A percentile compares a stretch with the other conserved stretches of the same genome.
phyloP scores from a whole-genome alignment of 306 rosid species.

The Glycine latifolia region DNA sequence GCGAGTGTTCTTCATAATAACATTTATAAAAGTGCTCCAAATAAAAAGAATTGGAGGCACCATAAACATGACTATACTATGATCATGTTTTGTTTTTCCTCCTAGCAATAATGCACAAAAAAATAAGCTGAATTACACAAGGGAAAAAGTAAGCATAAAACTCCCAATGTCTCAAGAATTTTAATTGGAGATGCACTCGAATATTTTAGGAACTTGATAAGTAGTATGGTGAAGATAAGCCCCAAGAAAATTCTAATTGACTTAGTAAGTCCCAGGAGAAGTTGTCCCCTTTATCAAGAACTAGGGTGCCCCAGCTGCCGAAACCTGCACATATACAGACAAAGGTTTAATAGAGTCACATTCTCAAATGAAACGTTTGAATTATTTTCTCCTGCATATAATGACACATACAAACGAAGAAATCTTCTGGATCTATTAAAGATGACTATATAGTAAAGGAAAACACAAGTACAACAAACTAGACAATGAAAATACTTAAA shows the following conservation, averaged over 20 bases:
- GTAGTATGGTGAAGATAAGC: conserved; percentile 30
- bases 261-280: conserved; percentile 33
- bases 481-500: conserved; percentile 17
- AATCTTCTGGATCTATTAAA: conserved; percentile 6
- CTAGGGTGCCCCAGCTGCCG: conserved; percentile 46
- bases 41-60: conserved; percentile 5
- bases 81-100: not conserved
- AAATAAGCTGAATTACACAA: not conserved
- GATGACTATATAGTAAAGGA: conserved; percentile 6
- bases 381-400: conserved; percentile 40
- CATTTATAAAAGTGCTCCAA: conserved; percentile 20
- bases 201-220: conserved; percentile 12
- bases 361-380: conserved; percentile 28
- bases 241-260: conserved; percentile 30
- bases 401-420: conserved; percentile 29
- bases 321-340: conserved; percentile 44
- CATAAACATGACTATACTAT: not conserved
- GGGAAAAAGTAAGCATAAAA: conserved; percentile 1
- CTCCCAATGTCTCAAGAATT: not conserved
- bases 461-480: conserved; percentile 15
- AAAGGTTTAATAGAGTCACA: conserved; percentile 38
- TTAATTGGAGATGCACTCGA: conserved; percentile 28
- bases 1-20: conserved; percentile 8
- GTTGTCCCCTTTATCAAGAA: conserved; percentile 42
- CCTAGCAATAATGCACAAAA: not conserved